These are phyloP conservation scores for Rhodotorula babjevae DNA, from an alignment of 768 basidiomycete species.

Conservation along the genomic window DNA sequence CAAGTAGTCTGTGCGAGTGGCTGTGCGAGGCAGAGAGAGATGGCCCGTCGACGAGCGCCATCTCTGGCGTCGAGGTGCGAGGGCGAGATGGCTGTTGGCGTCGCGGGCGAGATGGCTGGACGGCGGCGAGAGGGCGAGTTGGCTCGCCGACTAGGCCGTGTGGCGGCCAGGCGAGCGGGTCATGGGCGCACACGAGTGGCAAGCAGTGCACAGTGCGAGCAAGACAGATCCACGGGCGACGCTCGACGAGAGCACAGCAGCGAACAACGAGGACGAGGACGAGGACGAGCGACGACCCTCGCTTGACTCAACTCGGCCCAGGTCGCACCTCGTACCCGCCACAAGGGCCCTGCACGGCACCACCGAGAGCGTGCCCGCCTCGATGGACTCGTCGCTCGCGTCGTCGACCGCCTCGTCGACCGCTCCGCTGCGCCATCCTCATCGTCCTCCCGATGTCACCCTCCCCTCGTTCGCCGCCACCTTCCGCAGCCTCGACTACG, in stretches of 20 bases:
- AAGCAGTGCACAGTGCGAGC: background rate
- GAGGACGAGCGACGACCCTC: too few species aligned
- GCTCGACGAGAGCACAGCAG: too few species aligned
- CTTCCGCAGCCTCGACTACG: conserved; percentile 25
- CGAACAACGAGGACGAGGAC: background rate
- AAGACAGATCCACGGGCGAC: too few species aligned
- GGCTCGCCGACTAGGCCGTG: too few species aligned
- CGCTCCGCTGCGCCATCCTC: background rate
- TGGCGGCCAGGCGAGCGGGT: background rate
- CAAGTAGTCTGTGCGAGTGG: background rate
- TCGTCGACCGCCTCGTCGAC: background rate
- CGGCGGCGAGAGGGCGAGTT: too few species aligned
- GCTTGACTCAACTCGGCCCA: too few species aligned
- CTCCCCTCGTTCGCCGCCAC: conserved; percentile 16
- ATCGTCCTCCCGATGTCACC: background rate
- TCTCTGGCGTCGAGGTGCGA: background rate
- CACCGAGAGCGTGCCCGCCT: background rate
- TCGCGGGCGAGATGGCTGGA: background rate
- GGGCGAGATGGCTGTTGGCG: conserved; percentile 3
- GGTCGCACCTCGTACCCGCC: too few species aligned
- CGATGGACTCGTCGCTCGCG: background rate
- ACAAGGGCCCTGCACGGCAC: too few species aligned
- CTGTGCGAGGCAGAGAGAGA: background rate
- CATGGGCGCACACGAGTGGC: background rate
- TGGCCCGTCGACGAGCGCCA: background rate